Base-by-base conservation (phyloP, 2,329 filamentous ascomycete genomes). In the Tolypocladium capitatum region DNA sequence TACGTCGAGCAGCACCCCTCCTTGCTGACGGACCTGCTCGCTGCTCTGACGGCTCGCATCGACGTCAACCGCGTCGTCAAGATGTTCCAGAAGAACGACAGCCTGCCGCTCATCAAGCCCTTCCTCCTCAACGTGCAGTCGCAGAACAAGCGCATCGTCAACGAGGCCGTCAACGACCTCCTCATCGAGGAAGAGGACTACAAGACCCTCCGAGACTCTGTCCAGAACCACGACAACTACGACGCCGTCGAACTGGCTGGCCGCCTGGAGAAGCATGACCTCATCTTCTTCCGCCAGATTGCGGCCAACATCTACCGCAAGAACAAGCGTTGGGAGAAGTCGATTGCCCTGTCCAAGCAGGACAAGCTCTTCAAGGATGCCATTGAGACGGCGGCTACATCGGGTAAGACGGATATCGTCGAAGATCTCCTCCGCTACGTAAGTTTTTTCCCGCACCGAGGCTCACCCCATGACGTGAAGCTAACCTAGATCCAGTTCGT, bases 321-420 rank as follows among this genome's bases (percentile, higher is more conserved):
- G 79, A 97, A 95, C 76, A 97, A 97, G 84, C 81, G 92, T 54
- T 98, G 94, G 94, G 91, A 97, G 73, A 97, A 97, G 73, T 96
- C 90, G 4, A 98, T 98, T 66, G 81, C 88, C 32, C 74, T 98
- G 43, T 97, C 91, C 16, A 98, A 98, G 77, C 91, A 98, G 67
- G 92, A 98, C 74, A 97, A 96, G 78, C 75, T 98, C 16, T 98
- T 92, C 83, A 97, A 96, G 76, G 92, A 98, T 70, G 92, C 94
- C 27, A 97, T 98, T 53, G 92, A 98, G 76, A 98, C 92, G 14
- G 81, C 94, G 31, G 92, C 92, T 28, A 86, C 96, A 48, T 97
- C 91, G 46, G 76, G 78, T 63, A 97, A 97, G 78, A 64, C 76
- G 13, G 90, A 96, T 30, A 85, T 97, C 57, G 91, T 98, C 36